Evolutionary conservation across 2,329 filamentous ascomycete species (phyloP).

Genomic region (Polytolypa hystricis): DNA sequence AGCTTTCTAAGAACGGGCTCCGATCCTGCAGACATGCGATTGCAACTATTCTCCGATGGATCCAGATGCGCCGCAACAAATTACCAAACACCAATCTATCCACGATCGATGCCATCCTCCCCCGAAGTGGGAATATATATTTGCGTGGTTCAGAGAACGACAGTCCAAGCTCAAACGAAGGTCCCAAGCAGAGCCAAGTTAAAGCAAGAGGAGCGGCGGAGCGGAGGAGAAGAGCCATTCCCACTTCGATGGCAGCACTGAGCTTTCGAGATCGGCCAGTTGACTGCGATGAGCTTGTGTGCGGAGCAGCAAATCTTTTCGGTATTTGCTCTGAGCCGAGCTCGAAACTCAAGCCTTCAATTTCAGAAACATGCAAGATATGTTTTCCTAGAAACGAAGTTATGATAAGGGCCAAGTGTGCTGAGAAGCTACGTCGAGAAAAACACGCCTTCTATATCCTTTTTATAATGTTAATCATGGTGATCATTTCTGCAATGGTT

Average conservation of each 20-base stretch:
- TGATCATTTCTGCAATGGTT: neutral
- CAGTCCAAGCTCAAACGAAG: neutral
- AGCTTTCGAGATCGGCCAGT: neutral
- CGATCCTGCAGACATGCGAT: constrained; percentile 11
- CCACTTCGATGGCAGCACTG: neutral
- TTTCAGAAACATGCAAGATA: constrained; percentile 7
- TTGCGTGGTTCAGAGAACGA: neutral
- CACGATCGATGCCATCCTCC: neutral
- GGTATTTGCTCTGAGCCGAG: constrained; percentile 3
- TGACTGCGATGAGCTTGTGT: constrained; percentile 4
- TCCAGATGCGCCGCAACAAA: constrained; percentile 1
- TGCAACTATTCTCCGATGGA: constrained; percentile 8
- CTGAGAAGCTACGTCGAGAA: constrained; percentile 3
- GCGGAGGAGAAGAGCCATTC: too few species aligned
- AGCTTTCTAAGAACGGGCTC: constrained; percentile 1
- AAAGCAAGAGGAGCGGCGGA: neutral
- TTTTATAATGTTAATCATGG: constrained; percentile 2
- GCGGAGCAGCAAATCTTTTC: constrained; percentile 4
- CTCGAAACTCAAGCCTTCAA: neutral
- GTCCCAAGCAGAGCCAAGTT: neutral
- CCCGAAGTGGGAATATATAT: neutral
- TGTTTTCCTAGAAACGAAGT: constrained; percentile 9
- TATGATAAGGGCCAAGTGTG: constrained; percentile 3
- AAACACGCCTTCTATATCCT: constrained; percentile 4
- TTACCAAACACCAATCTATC: neutral